These are phyloP conservation scores for Metschnikowia orientalis DNA, from an alignment of 805 yeast genomes.

Conservation along the genomic window DNA sequence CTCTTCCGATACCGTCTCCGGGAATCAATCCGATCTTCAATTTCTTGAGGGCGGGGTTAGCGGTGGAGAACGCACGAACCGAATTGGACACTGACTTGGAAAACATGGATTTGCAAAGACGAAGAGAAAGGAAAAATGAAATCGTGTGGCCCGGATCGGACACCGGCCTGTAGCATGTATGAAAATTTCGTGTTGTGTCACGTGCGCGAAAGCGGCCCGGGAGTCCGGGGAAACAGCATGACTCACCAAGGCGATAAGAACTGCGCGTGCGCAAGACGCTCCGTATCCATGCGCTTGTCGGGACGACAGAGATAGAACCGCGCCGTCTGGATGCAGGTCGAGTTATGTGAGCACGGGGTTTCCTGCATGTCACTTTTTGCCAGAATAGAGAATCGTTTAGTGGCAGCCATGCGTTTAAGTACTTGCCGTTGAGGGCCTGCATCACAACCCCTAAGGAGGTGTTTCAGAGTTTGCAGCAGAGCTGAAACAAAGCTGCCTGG, in stretches of 20 bases:
- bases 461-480: too few relatives aligned
- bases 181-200: constrained; percentile 1
- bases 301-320: background rate
- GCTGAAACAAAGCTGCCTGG: too few relatives aligned
- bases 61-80: constrained; percentile 28
- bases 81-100: constrained; percentile 16
- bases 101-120: constrained; percentile 10
- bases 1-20: constrained; percentile 98
- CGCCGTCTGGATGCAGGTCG: constrained; percentile 3
- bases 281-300: background rate
- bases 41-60: constrained; percentile 29
- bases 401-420: too few relatives aligned
- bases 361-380: too few relatives aligned
- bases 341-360: too few relatives aligned
- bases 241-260: constrained; percentile 7
- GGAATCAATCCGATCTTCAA: constrained; percentile 71
- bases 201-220: constrained; percentile 6
- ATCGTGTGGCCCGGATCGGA: background rate
- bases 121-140: constrained; percentile 1
- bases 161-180: background rate
- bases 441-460: too few relatives aligned
- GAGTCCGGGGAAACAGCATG: constrained; percentile 6
- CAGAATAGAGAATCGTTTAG: too few relatives aligned
- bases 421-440: too few relatives aligned
- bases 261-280: too few relatives aligned